These are phyloP conservation scores for Ophidiomyces ophidiicola DNA, from an alignment of 2,329 filamentous ascomycete species.

Conservation along the genomic window DNA sequence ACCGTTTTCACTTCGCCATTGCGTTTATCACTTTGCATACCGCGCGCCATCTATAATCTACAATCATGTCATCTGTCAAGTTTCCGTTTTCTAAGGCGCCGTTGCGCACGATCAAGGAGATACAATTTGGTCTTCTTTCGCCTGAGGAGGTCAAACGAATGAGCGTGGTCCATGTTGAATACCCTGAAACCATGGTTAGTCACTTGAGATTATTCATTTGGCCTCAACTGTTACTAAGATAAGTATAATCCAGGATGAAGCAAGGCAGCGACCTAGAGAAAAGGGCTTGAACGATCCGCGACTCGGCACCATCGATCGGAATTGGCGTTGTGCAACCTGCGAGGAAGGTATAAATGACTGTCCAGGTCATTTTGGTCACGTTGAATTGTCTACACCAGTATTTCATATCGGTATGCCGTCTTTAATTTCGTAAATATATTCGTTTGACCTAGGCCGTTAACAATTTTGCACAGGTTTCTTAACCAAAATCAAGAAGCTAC, in stretches of 20 bases:
- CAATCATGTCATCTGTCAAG: conserved; percentile 79
- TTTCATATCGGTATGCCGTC: conserved; percentile 59
- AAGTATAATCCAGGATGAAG: conserved; percentile 57
- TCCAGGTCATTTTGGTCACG: conserved; percentile 96
- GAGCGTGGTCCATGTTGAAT: conserved; percentile 91
- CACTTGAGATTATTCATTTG: neutral
- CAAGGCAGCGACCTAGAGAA: conserved; percentile 76
- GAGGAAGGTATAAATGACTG: conserved; percentile 92
- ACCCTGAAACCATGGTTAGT: conserved; percentile 87
- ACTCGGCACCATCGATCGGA: conserved; percentile 89
- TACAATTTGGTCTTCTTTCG: conserved; percentile 95
- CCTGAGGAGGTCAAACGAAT: conserved; percentile 98
- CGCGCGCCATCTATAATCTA: conserved; percentile 19
- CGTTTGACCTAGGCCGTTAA: conserved; percentile 20
- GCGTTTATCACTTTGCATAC: conserved; percentile 14
- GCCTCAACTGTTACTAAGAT: conserved; percentile 10
- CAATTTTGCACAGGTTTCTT: conserved; percentile 58
- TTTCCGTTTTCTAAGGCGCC: conserved; percentile 89
- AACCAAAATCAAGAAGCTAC: conserved; percentile 97
- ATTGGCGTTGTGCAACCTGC: conserved; percentile 92
- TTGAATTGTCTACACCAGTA: conserved; percentile 91
- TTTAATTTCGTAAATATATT: neutral
- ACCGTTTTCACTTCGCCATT: conserved; percentile 7
- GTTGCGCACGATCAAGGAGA: conserved; percentile 95
- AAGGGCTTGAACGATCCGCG: conserved; percentile 90